Conservation (phyloP, 495 filamentous ascomycete species). For the Tuber magnatum region DNA sequence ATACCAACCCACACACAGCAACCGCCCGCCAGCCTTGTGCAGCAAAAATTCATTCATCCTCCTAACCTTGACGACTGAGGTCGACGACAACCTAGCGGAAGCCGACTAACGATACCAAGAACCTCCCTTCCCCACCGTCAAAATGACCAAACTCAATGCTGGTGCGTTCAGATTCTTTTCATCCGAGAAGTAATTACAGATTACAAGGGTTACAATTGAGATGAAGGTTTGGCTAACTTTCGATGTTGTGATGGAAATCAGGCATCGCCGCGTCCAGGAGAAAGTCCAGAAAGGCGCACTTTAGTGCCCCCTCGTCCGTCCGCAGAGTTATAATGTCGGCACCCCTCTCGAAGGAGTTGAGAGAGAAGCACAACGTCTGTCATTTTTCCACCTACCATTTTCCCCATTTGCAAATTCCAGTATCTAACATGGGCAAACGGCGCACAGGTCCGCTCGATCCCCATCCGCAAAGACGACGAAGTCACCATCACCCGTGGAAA, state of each 20-base stretch:
- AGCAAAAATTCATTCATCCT: conserved; percentile 19
- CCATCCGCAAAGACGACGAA: conserved; percentile 97
- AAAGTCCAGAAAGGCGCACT: conserved; percentile 98
- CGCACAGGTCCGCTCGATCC: conserved; percentile 81
- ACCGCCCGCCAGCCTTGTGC: neutral
- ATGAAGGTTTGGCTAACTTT: neutral
- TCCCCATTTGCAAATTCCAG: neutral
- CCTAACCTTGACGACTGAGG: conserved; percentile 17
- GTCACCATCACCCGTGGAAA: conserved; percentile 76
- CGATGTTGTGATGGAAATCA: conserved; percentile 8
- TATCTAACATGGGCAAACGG: conserved; percentile 9
- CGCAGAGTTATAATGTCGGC: conserved; percentile 92
- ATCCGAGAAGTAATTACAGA: neutral
- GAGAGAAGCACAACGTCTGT: conserved; percentile 88
- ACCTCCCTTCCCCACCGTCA: conserved; percentile 42
- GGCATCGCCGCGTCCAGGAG: conserved; percentile 71
- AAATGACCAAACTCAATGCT: conserved; percentile 55
- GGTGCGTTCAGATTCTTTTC: conserved; percentile 41
- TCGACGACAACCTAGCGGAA: conserved; percentile 19
- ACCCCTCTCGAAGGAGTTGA: conserved; percentile 86
- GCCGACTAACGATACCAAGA: conserved; percentile 22
- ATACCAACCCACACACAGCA: conserved; percentile 5
- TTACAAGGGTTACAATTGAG: neutral
- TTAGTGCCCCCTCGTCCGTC: conserved; percentile 79
- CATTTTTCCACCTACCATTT: conserved; percentile 10